phyloP scores from a whole-genome alignment of 257 asterid species.

The Solanum rostratum region DNA sequence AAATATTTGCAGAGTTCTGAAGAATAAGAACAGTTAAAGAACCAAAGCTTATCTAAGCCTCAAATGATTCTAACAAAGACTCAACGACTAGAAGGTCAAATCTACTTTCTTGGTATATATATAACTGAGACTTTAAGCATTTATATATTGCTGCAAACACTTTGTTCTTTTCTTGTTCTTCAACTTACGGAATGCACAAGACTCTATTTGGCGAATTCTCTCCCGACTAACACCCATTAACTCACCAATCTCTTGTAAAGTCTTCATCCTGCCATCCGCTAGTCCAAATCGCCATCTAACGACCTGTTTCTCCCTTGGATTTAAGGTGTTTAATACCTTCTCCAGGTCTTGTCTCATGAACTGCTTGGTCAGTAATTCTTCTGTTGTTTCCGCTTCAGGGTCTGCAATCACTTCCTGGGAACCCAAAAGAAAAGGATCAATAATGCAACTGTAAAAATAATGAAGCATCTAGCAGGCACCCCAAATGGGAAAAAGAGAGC shows the following conservation, averaged over 20 bases:
- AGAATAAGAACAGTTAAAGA: slow-evolving; percentile 4
- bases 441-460: neutral
- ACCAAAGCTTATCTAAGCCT: slow-evolving; percentile 4
- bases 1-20: neutral
- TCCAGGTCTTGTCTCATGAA: slow-evolving; percentile 71
- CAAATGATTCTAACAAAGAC: slow-evolving; percentile 19
- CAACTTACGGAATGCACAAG: slow-evolving; percentile 76
- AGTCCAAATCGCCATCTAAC: slow-evolving; percentile 76
- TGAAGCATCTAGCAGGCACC: neutral
- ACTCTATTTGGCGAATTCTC: slow-evolving; percentile 82
- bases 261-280: slow-evolving; percentile 73
- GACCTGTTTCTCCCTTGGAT: slow-evolving; percentile 73
- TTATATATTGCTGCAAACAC: slow-evolving; percentile 59
- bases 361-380: slow-evolving; percentile 63
- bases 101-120: neutral
- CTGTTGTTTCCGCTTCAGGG: slow-evolving; percentile 79
- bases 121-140: slow-evolving; percentile 10
- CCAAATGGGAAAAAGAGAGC: neutral
- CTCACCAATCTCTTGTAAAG: slow-evolving; percentile 93
- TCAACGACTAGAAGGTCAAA: slow-evolving; percentile 9
- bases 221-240: slow-evolving; percentile 88
- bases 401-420: slow-evolving; percentile 72
- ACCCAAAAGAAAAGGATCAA: neutral
- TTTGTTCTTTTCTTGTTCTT: slow-evolving; percentile 82
- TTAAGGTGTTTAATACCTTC: slow-evolving; percentile 61